A percentile compares a stretch with the other conserved stretches of the same genome.
These are phyloP conservation scores for Juncus inflexus DNA, from an alignment of 176 grass and related monocot species.

Conservation along the genomic window DNA sequence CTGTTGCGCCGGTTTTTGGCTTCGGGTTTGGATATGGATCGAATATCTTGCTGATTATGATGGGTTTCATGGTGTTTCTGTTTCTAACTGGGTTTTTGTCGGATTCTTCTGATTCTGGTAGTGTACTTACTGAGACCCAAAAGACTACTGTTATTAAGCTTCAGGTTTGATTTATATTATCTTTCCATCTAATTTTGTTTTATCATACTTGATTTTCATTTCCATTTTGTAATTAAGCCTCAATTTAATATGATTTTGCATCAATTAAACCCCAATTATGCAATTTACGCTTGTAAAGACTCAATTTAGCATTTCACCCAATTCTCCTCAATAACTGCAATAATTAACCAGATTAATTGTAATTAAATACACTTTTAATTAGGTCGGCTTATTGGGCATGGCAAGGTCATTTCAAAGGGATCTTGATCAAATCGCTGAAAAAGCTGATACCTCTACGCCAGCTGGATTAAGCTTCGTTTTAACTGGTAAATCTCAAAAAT, in stretches of 20 bases:
- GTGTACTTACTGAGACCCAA: constrained; percentile 67
- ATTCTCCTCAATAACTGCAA: background rate
- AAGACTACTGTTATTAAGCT: constrained; percentile 93
- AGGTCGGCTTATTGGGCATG: constrained; percentile 96
- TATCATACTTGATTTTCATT: constrained; percentile 4
- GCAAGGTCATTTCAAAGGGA: constrained; percentile 94
- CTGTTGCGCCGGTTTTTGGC: constrained; percentile 47
- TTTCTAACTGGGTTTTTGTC: constrained; percentile 73
- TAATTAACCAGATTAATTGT: background rate
- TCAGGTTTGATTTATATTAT: constrained; percentile 43
- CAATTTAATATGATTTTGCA: too few species aligned
- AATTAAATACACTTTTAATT: constrained; percentile 10
- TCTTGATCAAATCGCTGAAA: constrained; percentile 91
- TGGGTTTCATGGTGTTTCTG: constrained; percentile 70
- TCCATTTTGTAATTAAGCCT: background rate
- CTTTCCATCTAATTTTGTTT: background rate
- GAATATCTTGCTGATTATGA: constrained; percentile 48
- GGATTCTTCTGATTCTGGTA: constrained; percentile 42
- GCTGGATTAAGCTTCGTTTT: constrained; percentile 85
- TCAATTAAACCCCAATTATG: too few species aligned
- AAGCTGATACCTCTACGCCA: constrained; percentile 87
- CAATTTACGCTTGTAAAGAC: background rate
- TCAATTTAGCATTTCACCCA: background rate
- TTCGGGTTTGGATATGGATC: constrained; percentile 65
- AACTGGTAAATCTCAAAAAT: constrained; percentile 45